phyloP scores from a whole-genome alignment of 352 stramenopile species.

The Phytopythium vexans region DNA sequence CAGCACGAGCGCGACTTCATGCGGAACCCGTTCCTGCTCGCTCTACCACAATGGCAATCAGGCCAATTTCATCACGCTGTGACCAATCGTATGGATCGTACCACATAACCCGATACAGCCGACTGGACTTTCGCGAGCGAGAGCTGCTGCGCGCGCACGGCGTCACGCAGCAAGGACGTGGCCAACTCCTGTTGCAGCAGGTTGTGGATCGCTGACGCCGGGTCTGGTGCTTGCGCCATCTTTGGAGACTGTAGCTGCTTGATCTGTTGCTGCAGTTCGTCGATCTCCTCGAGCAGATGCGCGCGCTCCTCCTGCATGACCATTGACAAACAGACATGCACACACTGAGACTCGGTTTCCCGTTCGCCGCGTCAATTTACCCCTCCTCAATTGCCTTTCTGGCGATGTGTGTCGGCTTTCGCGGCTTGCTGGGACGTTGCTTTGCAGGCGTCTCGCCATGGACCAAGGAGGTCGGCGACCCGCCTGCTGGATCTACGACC shows the following conservation, averaged over 20 bases:
- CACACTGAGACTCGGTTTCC: background rate
- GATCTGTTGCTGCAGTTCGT: conserved; percentile 12
- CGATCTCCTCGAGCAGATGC: conserved; percentile 12
- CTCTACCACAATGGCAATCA: conserved; percentile 11
- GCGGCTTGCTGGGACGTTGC: background rate
- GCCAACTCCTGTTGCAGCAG: conserved; percentile 13
- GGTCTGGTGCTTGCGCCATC: conserved; percentile 5
- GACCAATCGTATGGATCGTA: conserved; percentile 1
- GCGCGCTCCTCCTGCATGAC: conserved; percentile 2
- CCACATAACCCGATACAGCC: conserved; percentile 19
- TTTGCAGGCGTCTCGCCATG: background rate
- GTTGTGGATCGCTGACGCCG: background rate
- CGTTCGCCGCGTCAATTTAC: background rate
- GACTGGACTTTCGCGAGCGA: conserved; percentile 34
- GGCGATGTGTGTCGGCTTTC: conserved; percentile 5
- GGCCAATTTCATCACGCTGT: background rate
- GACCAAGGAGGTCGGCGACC: too few relatives aligned
- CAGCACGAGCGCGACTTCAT: conserved; percentile 41
- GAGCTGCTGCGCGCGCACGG: conserved; percentile 21
- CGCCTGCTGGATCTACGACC: too few relatives aligned
- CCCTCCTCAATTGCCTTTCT: background rate
- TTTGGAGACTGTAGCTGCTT: conserved; percentile 9
- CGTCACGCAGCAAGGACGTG: conserved; percentile 18
- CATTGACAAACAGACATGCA: background rate
- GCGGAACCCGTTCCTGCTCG: conserved; percentile 15